Percentiles rank a stretch among this genome's conserved stretches.
phyloP scores from a whole-genome alignment of 2,329 filamentous ascomycete species.

The Arachnomyces sp. region DNA sequence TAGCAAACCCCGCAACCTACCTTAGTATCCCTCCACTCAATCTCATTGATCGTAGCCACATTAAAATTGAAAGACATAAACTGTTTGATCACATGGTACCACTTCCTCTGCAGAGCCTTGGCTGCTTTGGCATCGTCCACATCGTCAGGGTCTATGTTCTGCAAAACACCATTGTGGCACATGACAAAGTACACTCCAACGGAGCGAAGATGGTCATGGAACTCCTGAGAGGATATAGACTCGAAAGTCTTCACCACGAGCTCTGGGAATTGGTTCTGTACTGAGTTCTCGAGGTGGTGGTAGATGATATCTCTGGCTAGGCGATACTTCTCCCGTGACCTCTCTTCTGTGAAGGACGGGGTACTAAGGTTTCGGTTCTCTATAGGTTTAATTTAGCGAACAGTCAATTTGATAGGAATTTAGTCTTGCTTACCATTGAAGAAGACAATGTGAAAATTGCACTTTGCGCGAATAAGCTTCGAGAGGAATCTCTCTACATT shows the following conservation, averaged over 20 bases:
- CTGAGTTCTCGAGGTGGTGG: constrained; percentile 48
- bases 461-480: constrained; percentile 53
- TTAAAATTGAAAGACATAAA: constrained; percentile 52
- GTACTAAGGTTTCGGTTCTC: background rate
- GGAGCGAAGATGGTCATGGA: constrained; percentile 46
- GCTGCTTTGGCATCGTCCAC: constrained; percentile 1
- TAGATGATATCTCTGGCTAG: constrained; percentile 57
- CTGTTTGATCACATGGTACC: constrained; percentile 40
- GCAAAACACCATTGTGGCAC: constrained; percentile 52
- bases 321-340: constrained; percentile 40
- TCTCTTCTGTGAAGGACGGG: constrained; percentile 17
- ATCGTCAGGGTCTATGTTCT: constrained; percentile 2
- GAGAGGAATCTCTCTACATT: constrained; percentile 58
- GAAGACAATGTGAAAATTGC: constrained; percentile 64
- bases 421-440: constrained; percentile 48
- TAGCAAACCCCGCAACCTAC: constrained; percentile 25
- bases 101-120: constrained; percentile 10
- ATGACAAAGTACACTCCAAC: constrained; percentile 59
- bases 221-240: constrained; percentile 42
- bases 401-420: too few relatives aligned
- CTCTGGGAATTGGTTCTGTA: constrained; percentile 29
- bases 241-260: constrained; percentile 43
- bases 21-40: constrained; percentile 58
- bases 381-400: constrained; percentile 1
- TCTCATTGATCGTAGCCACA: constrained; percentile 54